These are phyloP conservation scores for Solanum stenotomum DNA, from an alignment of 257 asterid species.

Conservation along the genomic window DNA sequence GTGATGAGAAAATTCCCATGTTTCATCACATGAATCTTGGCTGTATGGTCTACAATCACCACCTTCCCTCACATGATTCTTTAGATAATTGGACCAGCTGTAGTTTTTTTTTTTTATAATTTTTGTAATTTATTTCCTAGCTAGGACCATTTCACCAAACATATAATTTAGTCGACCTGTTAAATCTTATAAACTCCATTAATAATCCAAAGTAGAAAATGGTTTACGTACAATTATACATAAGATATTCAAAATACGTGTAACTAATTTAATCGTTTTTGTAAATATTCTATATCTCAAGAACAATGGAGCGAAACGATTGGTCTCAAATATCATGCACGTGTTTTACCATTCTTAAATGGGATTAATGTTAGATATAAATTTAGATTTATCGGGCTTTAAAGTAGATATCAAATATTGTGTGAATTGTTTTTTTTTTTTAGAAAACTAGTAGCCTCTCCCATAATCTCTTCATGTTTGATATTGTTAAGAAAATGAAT, in stretches of 20 bases:
- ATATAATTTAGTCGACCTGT: background rate
- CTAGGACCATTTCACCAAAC: background rate
- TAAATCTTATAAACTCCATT: background rate
- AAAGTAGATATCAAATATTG: no score
- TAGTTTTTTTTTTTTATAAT: background rate
- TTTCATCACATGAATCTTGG: conserved; percentile 47
- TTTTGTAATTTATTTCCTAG: background rate
- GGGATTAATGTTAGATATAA: background rate
- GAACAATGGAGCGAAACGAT: background rate
- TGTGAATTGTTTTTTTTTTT: background rate
- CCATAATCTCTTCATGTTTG: background rate
- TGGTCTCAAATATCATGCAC: background rate
- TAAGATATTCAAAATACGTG: background rate
- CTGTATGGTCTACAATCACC: conserved; percentile 19
- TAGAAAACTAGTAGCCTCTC: background rate
- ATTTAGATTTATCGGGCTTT: background rate
- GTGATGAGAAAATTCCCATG: conserved; percentile 14
- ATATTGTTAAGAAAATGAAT: no score
- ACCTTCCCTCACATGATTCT: conserved; percentile 47
- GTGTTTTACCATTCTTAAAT: background rate
- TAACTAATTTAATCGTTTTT: background rate
- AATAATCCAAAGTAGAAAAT: background rate
- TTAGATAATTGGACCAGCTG: conserved; percentile 3
- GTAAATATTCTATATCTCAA: background rate
- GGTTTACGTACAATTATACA: background rate